Conservation (phyloP, 805 yeast species). For the Saccharomycopsis sp. region DNA sequence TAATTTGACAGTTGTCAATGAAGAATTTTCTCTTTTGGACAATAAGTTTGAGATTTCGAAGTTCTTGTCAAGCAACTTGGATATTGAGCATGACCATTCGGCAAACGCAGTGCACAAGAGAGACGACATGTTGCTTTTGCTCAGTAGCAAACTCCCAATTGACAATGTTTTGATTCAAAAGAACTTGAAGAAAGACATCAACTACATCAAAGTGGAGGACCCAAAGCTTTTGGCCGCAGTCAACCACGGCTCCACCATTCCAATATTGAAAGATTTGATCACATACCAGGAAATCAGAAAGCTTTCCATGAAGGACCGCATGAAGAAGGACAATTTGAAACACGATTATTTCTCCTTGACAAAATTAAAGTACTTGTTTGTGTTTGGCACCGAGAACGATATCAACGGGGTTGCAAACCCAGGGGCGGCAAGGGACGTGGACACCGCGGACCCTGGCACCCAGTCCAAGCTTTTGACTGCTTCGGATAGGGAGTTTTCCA, state of each 20-base stretch:
- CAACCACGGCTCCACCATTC: conserved; percentile 19
- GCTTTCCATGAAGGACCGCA: conserved; percentile 15
- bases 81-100: not conserved
- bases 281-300: conserved; percentile 18
- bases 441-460: not conserved
- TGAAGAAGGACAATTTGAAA: conserved; percentile 9
- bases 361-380: conserved; percentile 18
- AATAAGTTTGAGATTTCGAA: conserved; percentile 19
- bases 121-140: conserved; percentile 15
- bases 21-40: conserved; percentile 14
- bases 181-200: conserved; percentile 14
- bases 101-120: not conserved
- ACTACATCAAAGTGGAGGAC: conserved; percentile 13
- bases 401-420: not conserved
- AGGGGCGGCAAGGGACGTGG: not conserved
- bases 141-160: conserved; percentile 18
- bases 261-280: conserved; percentile 16
- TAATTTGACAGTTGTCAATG: conserved; percentile 10
- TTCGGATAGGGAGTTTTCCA: conserved; percentile 14
- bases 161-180: conserved; percentile 8
- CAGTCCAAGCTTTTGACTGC: conserved; percentile 10
- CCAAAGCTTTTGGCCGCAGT: conserved; percentile 8
- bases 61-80: conserved; percentile 14
- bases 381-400: conserved; percentile 18
- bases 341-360: conserved; percentile 19